These are phyloP conservation scores for Eustoma russellianum DNA, from an alignment of 257 asterid species.

Conservation along the genomic window DNA sequence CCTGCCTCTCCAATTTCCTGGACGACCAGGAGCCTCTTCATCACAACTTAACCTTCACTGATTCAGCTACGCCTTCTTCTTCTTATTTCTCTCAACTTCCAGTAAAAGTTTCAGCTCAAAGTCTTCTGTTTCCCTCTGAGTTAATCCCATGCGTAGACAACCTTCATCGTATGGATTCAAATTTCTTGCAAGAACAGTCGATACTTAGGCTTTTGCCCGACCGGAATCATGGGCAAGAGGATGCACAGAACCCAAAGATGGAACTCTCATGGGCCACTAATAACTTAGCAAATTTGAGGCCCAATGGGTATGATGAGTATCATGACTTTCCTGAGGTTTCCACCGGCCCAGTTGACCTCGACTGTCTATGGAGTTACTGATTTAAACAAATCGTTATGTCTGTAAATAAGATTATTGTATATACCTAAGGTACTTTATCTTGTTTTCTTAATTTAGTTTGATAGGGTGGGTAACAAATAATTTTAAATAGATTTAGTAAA, in stretches of 20 bases:
- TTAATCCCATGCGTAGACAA: conserved; percentile 16
- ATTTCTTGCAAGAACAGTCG: conserved; percentile 39
- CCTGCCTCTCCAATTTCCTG: conserved; percentile 52
- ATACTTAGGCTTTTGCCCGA: conserved; percentile 27
- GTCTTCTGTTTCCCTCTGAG: conserved; percentile 21
- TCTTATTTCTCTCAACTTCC: conserved; percentile 16
- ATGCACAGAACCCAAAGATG: conserved; percentile 1
- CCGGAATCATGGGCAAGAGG: conserved; percentile 5
- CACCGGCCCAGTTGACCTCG: conserved; percentile 27
- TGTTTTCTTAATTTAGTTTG: too few species aligned
- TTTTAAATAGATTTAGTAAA: too few species aligned
- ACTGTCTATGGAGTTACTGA: conserved; percentile 31
- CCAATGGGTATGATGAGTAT: conserved; percentile 8
- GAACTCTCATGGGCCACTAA: conserved; percentile 13
- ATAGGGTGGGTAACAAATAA: too few species aligned
- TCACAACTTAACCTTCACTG: conserved; percentile 8
- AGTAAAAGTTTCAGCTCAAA: conserved; percentile 11
- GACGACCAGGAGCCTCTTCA: conserved; percentile 31
- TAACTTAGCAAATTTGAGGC: conserved; percentile 3
- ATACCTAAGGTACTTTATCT: too few species aligned
- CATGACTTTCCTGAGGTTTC: conserved; percentile 18
- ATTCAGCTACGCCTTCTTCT: conserved; percentile 17
- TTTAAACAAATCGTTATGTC: too few species aligned
- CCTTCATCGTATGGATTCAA: conserved; percentile 15
- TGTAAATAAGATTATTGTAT: too few species aligned